Percentiles rank a stretch among this genome's conserved stretches.
phyloP scores from a whole-genome alignment of 371 early-diverging fungal genomes.

The Nosema muscidifuracis region DNA sequence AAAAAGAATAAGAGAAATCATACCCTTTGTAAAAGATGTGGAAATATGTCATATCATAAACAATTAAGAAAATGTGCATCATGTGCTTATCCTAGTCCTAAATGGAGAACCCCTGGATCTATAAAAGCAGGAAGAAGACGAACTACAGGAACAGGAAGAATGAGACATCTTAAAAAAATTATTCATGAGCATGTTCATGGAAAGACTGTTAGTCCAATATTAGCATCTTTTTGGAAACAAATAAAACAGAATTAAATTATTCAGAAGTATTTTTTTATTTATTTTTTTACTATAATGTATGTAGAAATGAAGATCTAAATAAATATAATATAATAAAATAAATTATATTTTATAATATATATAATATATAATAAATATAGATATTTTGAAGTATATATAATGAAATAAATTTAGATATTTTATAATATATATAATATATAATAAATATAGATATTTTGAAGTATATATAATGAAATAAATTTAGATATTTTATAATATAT shows the following conservation, averaged over 20 bases:
- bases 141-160: conserved; percentile 95
- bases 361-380: too few species aligned
- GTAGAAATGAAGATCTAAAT: too few species aligned
- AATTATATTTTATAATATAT: too few species aligned
- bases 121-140: conserved; percentile 89
- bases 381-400: too few species aligned
- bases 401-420: too few species aligned
- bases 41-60: conserved; percentile 92
- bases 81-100: conserved; percentile 96
- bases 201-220: conserved; percentile 33
- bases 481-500: too few species aligned
- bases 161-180: conserved; percentile 78
- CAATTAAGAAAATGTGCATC: conserved; percentile 96
- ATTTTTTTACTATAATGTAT: too few species aligned
- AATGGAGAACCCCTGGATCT: conserved; percentile 80
- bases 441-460: too few species aligned
- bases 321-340: too few species aligned
- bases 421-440: too few species aligned
- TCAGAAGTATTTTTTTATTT: too few species aligned
- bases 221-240: conserved; percentile 24
- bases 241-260: conserved; percentile 18
- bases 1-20: conserved; percentile 97
- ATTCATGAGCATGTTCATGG: conserved; percentile 30
- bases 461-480: too few species aligned
- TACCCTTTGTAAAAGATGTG: conserved; percentile 93